These are phyloP conservation scores for Licmophora abbreviata DNA, from an alignment of 108 stramenopile species.

Conservation along the genomic window DNA sequence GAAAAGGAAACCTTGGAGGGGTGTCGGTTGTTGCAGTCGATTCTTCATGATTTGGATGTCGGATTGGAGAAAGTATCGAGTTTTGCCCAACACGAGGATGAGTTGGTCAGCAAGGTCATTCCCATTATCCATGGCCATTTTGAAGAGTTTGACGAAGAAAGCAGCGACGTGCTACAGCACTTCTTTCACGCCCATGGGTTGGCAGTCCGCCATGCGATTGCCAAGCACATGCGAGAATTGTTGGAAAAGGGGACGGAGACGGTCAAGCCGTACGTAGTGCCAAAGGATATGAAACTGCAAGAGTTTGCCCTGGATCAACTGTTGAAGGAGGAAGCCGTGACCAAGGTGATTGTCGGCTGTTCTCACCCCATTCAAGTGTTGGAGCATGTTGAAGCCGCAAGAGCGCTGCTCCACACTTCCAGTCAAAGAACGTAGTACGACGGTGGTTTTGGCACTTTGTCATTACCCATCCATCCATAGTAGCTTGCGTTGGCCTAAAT, in stretches of 20 bases:
- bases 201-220: slow-evolving; percentile 70
- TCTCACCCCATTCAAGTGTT: background rate
- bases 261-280: slow-evolving; percentile 37
- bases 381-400: background rate
- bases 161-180: slow-evolving; percentile 46
- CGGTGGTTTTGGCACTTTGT: too few relatives aligned
- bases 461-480: too few relatives aligned
- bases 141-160: slow-evolving; percentile 75
- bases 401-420: too few relatives aligned
- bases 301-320: slow-evolving; percentile 59
- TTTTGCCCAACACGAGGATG: slow-evolving; percentile 72
- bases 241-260: slow-evolving; percentile 42
- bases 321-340: slow-evolving; percentile 24
- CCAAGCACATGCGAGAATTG: slow-evolving; percentile 64
- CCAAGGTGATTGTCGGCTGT: slow-evolving; percentile 1
- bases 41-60: slow-evolving; percentile 78
- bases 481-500: too few relatives aligned
- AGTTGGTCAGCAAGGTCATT: slow-evolving; percentile 60
- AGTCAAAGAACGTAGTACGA: too few relatives aligned
- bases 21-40: slow-evolving; percentile 69
- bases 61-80: slow-evolving; percentile 46
- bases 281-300: slow-evolving; percentile 52
- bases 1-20: slow-evolving; percentile 84
- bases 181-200: slow-evolving; percentile 71
- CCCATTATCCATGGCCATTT: slow-evolving; percentile 79